These are phyloP conservation scores for Fusarium palustre DNA, from an alignment of 2,329 filamentous ascomycete genomes.

Conservation along the genomic window DNA sequence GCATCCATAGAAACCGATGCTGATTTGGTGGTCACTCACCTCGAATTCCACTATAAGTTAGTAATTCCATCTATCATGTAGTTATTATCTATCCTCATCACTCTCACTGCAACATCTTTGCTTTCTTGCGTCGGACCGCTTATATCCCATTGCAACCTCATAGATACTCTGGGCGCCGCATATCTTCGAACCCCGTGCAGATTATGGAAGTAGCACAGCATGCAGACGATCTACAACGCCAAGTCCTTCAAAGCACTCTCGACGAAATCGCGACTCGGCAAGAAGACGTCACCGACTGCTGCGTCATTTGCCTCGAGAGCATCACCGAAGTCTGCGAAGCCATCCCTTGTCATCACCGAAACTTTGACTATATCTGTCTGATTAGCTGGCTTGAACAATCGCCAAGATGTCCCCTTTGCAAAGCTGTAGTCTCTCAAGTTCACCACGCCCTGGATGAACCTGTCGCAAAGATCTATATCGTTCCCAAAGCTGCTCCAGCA, in stretches of 20 bases:
- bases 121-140: background rate
- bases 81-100: conserved; percentile 10
- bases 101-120: background rate
- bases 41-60: no score
- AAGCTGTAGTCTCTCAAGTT: conserved; percentile 66
- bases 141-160: background rate
- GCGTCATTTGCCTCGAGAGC: conserved; percentile 87
- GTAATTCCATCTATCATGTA: conserved; percentile 10
- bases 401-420: conserved; percentile 83
- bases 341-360: conserved; percentile 80
- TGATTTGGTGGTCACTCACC: no score
- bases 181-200: no score
- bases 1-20: no score
- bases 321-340: conserved; percentile 79
- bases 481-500: conserved; percentile 55
- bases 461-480: conserved; percentile 64
- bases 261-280: conserved; percentile 53
- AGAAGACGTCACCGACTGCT: conserved; percentile 59
- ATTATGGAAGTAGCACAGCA: conserved; percentile 44
- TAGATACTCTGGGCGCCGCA: background rate
- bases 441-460: conserved; percentile 70
- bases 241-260: conserved; percentile 60
- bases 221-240: conserved; percentile 52
- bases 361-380: conserved; percentile 89
- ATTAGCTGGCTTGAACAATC: conserved; percentile 82